These are phyloP conservation scores for Cenchrus purpureus DNA, from an alignment of 176 grass and related monocot species.

Conservation along the genomic window DNA sequence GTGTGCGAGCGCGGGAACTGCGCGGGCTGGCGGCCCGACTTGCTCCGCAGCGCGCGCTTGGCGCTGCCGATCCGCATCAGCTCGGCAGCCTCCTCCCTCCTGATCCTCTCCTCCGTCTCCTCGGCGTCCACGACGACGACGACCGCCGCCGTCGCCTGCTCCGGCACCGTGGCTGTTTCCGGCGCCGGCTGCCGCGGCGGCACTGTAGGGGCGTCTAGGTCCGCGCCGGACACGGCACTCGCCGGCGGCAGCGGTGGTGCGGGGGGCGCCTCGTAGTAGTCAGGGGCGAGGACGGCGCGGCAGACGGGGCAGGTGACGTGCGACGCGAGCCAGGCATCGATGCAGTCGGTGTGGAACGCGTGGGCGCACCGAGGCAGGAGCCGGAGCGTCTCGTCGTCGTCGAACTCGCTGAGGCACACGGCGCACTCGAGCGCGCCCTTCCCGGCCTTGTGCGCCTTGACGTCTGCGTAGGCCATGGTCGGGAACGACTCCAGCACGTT, in stretches of 20 bases:
- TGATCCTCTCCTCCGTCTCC: conserved; percentile 45
- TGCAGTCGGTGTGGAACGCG: conserved; percentile 79
- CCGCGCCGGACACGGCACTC: neutral
- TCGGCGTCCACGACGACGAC: conserved; percentile 38
- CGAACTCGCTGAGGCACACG: conserved; percentile 84
- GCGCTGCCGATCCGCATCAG: conserved; percentile 63
- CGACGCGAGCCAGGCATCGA: conserved; percentile 73
- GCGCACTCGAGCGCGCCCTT: conserved; percentile 82
- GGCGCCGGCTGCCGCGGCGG: neutral
- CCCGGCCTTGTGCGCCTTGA: conserved; percentile 61
- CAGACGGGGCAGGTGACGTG: conserved; percentile 92
- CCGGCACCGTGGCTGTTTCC: neutral
- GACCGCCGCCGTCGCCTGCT: neutral
- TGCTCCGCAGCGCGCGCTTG: conserved; percentile 58
- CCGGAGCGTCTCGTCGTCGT: conserved; percentile 73
- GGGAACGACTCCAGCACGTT: conserved; percentile 67
- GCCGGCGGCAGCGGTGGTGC: neutral
- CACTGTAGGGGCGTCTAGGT: neutral
- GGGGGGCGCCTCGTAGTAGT: neutral
- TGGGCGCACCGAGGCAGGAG: conserved; percentile 76
- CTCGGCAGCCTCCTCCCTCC: conserved; percentile 58
- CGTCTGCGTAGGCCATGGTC: conserved; percentile 70
- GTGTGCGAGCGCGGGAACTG: conserved; percentile 82
- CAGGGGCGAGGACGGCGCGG: conserved; percentile 52
- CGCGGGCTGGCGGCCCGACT: conserved; percentile 35